Percentiles rank a stretch among this genome's conserved stretches.
These are phyloP conservation scores for Ganoderma lingzhi DNA, from an alignment of 1,284 basidiomycete genomes.

Conservation along the genomic window DNA sequence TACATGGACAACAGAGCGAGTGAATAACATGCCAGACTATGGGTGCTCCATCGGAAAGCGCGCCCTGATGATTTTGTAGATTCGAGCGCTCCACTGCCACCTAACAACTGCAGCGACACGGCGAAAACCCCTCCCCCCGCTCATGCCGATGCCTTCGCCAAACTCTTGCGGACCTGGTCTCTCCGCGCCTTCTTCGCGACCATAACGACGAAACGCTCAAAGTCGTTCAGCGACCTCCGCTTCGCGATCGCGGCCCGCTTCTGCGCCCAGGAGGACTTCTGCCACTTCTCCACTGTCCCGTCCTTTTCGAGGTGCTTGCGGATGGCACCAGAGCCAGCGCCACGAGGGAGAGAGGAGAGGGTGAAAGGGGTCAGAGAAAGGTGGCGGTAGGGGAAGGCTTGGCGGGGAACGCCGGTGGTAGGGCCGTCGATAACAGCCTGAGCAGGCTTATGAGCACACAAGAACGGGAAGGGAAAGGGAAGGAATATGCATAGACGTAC, in stretches of 20 bases:
- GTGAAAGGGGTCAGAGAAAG: slow-evolving; percentile 91
- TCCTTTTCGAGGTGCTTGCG: slow-evolving; percentile 91
- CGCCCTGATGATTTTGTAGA: slow-evolving; percentile 5
- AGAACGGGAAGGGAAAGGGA: not conserved
- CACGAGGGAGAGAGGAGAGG: slow-evolving; percentile 89
- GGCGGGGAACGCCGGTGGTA: slow-evolving; percentile 89
- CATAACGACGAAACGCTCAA: slow-evolving; percentile 87
- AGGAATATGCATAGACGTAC: slow-evolving; percentile 62
- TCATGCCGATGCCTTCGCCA: slow-evolving; percentile 45
- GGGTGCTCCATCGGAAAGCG: not conserved
- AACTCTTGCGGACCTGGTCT: slow-evolving; percentile 72
- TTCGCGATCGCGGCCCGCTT: slow-evolving; percentile 83
- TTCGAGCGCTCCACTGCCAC: not conserved
- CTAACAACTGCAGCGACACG: slow-evolving; percentile 6
- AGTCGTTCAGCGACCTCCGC: slow-evolving; percentile 87
- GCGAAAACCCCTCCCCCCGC: not conserved
- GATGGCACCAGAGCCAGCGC: slow-evolving; percentile 82
- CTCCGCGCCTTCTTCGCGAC: slow-evolving; percentile 79
- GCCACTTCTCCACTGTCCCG: slow-evolving; percentile 82
- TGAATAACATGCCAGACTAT: slow-evolving; percentile 6
- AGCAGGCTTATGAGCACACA: slow-evolving; percentile 15
- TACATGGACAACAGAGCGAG: slow-evolving; percentile 10
- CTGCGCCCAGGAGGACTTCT: slow-evolving; percentile 89
- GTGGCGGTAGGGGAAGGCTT: slow-evolving; percentile 92
- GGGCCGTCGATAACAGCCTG: slow-evolving; percentile 98